Evolutionary conservation across 306 rosid genomes (phyloP).

Genomic region (Sicyos baderoa): DNA sequence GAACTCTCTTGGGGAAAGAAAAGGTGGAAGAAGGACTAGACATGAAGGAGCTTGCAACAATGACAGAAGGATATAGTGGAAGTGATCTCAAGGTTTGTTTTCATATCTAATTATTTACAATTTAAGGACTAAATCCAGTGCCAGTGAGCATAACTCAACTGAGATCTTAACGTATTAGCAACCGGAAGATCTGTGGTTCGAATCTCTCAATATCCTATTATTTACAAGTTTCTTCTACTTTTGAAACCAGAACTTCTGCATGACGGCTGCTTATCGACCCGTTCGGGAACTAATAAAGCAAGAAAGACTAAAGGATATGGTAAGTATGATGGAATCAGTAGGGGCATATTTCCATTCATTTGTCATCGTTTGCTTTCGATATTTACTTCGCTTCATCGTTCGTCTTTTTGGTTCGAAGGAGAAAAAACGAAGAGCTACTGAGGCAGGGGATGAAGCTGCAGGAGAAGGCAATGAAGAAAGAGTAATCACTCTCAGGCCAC

Average conservation of each 20-base stretch:
- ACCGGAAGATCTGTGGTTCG: too few species aligned
- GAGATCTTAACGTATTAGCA: too few species aligned
- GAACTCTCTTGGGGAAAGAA: slow-evolving; percentile 65
- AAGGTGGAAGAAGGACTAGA: slow-evolving; percentile 54
- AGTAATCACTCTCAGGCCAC: slow-evolving; percentile 62
- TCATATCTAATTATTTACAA: background rate
- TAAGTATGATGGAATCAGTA: slow-evolving; percentile 20
- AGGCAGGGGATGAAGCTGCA: slow-evolving; percentile 20
- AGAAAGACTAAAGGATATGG: slow-evolving; percentile 68
- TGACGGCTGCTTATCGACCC: slow-evolving; percentile 89
- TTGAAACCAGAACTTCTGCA: slow-evolving; percentile 63
- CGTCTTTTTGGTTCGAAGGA: slow-evolving; percentile 29
- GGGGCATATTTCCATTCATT: background rate
- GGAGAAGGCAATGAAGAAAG: slow-evolving; percentile 38
- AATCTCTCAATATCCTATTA: too few species aligned
- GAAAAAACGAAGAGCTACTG: slow-evolving; percentile 44
- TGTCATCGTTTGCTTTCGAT: background rate
- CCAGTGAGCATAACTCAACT: too few species aligned
- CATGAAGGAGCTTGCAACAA: slow-evolving; percentile 60
- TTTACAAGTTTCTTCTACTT: background rate
- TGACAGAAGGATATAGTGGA: slow-evolving; percentile 89
- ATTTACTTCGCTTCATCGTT: background rate
- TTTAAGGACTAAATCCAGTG: slow-evolving; percentile 6
- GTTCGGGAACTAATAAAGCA: slow-evolving; percentile 77
- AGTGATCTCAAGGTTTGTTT: slow-evolving; percentile 79